Conservation (phyloP, 140 eudicot genomes). For the Flaveria floridana region DNA sequence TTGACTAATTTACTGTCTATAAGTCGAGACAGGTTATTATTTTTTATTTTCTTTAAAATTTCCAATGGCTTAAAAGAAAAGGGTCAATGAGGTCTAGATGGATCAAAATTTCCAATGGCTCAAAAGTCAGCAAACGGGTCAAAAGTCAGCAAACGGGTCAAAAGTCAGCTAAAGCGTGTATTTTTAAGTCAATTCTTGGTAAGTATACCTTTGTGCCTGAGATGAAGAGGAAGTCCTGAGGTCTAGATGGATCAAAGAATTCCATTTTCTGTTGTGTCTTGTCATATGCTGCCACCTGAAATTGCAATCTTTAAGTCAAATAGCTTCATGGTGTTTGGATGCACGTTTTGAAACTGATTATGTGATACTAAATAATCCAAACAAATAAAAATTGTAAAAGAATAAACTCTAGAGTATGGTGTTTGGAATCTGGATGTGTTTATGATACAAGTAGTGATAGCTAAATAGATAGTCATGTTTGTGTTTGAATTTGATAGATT, state of each 20-base stretch:
- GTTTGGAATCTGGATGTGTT: neutral
- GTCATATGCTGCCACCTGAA: slow-evolving; percentile 95
- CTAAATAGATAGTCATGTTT: neutral
- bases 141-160: no score
- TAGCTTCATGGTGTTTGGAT: neutral
- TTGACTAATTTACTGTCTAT: no score
- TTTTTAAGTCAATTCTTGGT: no score
- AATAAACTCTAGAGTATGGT: no score
- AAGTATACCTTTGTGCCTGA: slow-evolving; percentile 80
- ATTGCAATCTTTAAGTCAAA: slow-evolving; percentile 14
- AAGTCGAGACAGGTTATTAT: no score
- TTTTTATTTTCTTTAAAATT: no score
- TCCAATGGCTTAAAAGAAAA: no score
- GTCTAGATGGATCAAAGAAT: slow-evolving; percentile 84
- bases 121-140: no score
- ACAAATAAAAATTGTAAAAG: neutral
- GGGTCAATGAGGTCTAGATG: no score
- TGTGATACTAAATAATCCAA: neutral
- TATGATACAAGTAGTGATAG: no score
- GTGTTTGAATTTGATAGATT: neutral
- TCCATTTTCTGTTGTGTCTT: slow-evolving; percentile 69
- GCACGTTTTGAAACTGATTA: neutral
- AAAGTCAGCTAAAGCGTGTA: no score
- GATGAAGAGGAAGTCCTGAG: slow-evolving; percentile 80
- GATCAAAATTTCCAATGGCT: no score